A percentile compares a stretch with the other conserved stretches of the same genome.
Evolutionary conservation across 163 green algal genomes (phyloP).

Genomic region (Prototheca cutis): DNA sequence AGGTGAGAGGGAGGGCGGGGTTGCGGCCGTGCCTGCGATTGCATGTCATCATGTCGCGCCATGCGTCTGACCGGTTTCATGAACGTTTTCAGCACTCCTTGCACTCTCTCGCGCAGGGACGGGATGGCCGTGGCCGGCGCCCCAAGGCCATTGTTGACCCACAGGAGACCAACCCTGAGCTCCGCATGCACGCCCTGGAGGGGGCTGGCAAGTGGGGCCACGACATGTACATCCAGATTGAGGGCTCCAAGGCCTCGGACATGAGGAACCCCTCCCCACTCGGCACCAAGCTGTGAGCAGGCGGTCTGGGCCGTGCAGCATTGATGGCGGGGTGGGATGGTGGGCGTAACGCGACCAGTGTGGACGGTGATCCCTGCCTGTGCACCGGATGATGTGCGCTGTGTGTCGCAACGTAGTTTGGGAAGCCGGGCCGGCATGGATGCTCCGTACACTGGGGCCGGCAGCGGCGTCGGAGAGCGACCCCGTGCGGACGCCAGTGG

Average conservation of each 20-base stretch:
- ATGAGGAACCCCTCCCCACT: not conserved
- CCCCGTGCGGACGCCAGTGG: too few relatives aligned
- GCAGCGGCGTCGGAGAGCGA: too few relatives aligned
- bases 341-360: not conserved
- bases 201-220: slow-evolving; percentile 24
- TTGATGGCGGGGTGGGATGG: not conserved
- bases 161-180: slow-evolving; percentile 1
- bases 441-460: too few relatives aligned
- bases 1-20: too few relatives aligned
- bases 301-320: too few relatives aligned
- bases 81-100: not conserved
- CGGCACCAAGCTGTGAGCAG: slow-evolving; percentile 34
- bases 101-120: not conserved
- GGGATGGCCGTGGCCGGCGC: not conserved
- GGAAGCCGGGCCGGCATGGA: too few relatives aligned
- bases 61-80: too few relatives aligned
- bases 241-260: not conserved
- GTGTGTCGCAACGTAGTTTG: too few relatives aligned
- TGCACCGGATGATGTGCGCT: too few relatives aligned
- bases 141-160: not conserved
- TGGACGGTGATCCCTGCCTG: not conserved
- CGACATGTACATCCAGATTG: slow-evolving; percentile 12
- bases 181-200: slow-evolving; percentile 14
- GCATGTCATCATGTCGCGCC: too few relatives aligned
- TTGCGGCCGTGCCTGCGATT: too few relatives aligned